These are phyloP conservation scores for Aquilaria agallochum DNA, from an alignment of 441 rosid species.

Conservation along the genomic window DNA sequence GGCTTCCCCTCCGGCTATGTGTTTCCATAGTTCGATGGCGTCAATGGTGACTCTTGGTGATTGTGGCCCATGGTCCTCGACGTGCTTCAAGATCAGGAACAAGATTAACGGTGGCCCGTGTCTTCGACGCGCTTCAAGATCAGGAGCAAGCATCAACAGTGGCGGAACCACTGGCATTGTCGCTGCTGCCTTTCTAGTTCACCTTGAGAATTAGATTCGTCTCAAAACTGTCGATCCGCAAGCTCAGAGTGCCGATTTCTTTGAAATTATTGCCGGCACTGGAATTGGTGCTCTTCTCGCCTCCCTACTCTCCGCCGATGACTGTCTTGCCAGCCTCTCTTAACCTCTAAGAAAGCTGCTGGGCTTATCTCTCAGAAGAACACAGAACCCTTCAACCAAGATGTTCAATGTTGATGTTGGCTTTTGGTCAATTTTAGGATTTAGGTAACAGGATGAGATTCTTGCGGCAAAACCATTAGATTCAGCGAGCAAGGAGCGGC, in stretches of 20 bases:
- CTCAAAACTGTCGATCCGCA: constrained; percentile 51
- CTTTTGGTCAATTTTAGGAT: too few relatives aligned
- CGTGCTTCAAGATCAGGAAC: too few relatives aligned
- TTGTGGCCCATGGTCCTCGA: too few relatives aligned
- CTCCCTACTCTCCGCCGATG: constrained; percentile 53
- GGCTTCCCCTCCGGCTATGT: too few relatives aligned
- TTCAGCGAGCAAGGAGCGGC: too few relatives aligned
- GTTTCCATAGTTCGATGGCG: too few relatives aligned
- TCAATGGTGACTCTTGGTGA: too few relatives aligned
- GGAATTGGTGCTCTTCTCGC: constrained; percentile 79
- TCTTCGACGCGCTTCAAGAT: too few relatives aligned
- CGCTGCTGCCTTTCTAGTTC: constrained; percentile 53
- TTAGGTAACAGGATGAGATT: too few relatives aligned
- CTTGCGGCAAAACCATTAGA: too few relatives aligned
- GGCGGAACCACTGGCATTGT: constrained; percentile 66
- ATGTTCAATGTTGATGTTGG: not conserved
- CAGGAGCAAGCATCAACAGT: constrained; percentile 52
- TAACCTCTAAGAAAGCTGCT: constrained; percentile 60
- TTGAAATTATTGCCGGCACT: constrained; percentile 81
- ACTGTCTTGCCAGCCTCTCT: constrained; percentile 65
- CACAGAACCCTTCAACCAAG: constrained; percentile 45
- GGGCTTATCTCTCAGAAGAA: constrained; percentile 30
- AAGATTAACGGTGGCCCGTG: too few relatives aligned
- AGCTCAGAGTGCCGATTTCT: constrained; percentile 66
- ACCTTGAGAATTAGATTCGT: constrained; percentile 85